Evolutionary conservation across 148 eudicot genomes (phyloP).

Genomic region (Silene uniflora): DNA sequence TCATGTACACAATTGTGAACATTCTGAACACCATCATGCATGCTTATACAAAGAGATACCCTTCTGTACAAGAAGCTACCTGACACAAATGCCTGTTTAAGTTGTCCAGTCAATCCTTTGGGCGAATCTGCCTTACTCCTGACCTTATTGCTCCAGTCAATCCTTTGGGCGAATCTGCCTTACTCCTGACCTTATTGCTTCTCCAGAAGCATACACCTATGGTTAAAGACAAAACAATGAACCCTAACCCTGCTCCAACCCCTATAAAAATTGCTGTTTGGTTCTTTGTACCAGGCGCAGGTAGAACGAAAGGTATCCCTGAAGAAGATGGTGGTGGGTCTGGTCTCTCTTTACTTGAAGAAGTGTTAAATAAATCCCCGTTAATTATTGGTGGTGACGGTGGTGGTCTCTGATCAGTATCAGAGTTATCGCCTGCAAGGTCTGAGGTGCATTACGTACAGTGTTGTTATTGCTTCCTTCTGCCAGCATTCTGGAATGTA

Average conservation of each 20-base stretch:
- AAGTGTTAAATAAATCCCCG: too few species aligned
- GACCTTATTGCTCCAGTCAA: constrained; percentile 36
- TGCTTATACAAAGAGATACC: not conserved
- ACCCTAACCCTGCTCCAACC: constrained; percentile 22
- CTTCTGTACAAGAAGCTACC: constrained; percentile 28
- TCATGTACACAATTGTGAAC: constrained; percentile 18
- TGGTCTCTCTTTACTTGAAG: too few species aligned
- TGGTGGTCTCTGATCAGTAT: not conserved
- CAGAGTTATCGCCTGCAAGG: not conserved
- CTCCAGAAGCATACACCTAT: constrained; percentile 33
- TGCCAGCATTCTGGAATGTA: constrained; percentile 33
- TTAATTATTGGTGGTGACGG: not conserved
- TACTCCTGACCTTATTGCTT: constrained; percentile 35
- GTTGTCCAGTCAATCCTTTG: constrained; percentile 68
- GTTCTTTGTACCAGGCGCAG: not conserved
- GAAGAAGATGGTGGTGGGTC: not conserved
- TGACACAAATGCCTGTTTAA: constrained; percentile 62
- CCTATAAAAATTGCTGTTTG: not conserved
- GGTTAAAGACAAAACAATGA: constrained; percentile 24
- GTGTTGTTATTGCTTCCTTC: not conserved
- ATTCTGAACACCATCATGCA: not conserved
- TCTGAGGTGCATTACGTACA: not conserved
- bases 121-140: constrained; percentile 49
- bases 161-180: constrained; percentile 51
- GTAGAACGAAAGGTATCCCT: not conserved